Base-by-base conservation (phyloP, 202 grass and related monocot species). In the Bolboschoenoplectus hybrid region DNA sequence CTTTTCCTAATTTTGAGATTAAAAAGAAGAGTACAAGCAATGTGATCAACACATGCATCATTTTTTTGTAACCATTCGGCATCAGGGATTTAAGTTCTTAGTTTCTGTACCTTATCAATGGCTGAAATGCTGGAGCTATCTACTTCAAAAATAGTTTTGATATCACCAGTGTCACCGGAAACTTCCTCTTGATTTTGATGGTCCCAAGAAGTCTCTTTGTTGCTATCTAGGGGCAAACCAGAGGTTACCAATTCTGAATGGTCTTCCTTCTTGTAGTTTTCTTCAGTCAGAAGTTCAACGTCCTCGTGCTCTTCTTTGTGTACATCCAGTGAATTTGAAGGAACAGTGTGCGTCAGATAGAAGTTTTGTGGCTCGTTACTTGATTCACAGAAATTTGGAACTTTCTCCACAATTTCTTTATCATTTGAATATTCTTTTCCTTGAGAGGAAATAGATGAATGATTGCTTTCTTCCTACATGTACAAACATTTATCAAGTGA, bases 131-230 rank as follows among this genome's bases (percentile, higher is more conserved):
- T 57, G 13, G 56, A 87, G 45, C 88, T 86, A 44, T 81, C 81
- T 86, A 95, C 91, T 92, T 99, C 97, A 72, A 96, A 91, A 91
- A 99, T 90, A 44, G 92, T 94, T 67, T 99, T 90, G 17, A 99
- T 94, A 80, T 99, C 93, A 32, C 87, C 83, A 68, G 90, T 92
- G 67, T 95, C 91, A 86, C 90, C 92, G 40, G 93, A 89, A 89
- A 82, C 87, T 86, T 89, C 93, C 72, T 92, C 90, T 87, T 92
- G 93, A 87, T 92, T 87, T 83, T 67, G 39, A 58, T 66, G 75
- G 51, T 82, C 77, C 69, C 71, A 88, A 76, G 84, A 39, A 78
- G 67, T 35, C 32, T 85, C 19, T 51, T 89, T 86, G 38, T 90
- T 88, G 17, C 65, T 67, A 81, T 92, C 91, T 47, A n/a, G 26